Evolutionary conservation across 164 flowering plant species (phyloP), one percentile per base, ranked within the genome.

Genomic region (Magnolia officinalis): DNA sequence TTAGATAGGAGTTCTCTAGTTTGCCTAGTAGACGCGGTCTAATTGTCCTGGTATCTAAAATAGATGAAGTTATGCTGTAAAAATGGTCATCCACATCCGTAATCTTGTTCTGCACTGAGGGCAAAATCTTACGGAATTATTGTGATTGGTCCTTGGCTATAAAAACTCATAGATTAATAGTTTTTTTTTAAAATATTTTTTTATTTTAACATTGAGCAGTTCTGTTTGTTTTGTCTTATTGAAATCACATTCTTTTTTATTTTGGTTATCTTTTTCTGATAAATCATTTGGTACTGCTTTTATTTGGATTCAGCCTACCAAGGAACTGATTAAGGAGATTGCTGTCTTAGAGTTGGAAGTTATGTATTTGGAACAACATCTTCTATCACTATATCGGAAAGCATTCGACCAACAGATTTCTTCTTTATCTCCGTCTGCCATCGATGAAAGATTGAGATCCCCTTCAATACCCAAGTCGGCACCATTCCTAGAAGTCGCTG

Each of bases 361-460:
- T 51, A 76, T 75, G 75, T 82, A 89, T 75, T 81, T 93, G 86
- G 99, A 96, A 75, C 85, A 86, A 68, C 85, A 91, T 85, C 95
- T 96, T 77, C 92, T 96, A n/a, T 87, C 95, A 37, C 58, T 92
- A 80, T 93, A 93, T 67, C 87, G 94, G 26, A 89, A 88, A 81
- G 91, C 96, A 37, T 93, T 90, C 78, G 91, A 85, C 80, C 88
- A 85, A 73, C 88, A 87, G 82, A 45, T 77, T 68, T 81, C 88
- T 45, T 29, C 87, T 14, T 75, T 80, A 71, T 85, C 91, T 64
- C 93, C 90, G 55, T 69, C 86, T 26, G 70, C 76, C 37, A 80
- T 74, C 67, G 83, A 86, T 75, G 87, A 84, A 75, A 83, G 74
- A 66, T 55, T 79, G 50, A 84, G 77, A 72, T 77, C 90, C 55